phyloP scores from a whole-genome alignment of 495 filamentous ascomycete genomes.

The Annulohypoxylon maeteangense region DNA sequence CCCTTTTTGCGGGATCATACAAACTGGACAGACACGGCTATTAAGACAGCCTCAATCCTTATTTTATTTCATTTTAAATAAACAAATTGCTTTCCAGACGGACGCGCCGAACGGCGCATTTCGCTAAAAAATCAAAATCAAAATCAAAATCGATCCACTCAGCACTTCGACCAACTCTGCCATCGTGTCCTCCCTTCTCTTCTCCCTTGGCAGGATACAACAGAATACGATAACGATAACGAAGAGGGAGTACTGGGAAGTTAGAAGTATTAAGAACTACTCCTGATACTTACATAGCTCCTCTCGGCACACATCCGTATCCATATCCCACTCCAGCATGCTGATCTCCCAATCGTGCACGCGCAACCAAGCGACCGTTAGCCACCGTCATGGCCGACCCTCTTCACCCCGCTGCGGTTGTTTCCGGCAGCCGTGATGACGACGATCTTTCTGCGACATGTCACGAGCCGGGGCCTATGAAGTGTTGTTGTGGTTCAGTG shows the following conservation, averaged over 20 bases:
- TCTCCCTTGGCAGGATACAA: slow-evolving; percentile 12
- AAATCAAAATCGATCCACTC: slow-evolving; percentile 18
- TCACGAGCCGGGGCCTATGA: slow-evolving; percentile 39
- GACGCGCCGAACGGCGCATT: slow-evolving; percentile 21
- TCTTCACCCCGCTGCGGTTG: slow-evolving; percentile 25
- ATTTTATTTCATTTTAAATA: too few species aligned
- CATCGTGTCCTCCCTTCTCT: background rate
- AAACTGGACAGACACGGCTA: slow-evolving; percentile 6
- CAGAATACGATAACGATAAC: background rate
- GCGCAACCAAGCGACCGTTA: slow-evolving; percentile 33
- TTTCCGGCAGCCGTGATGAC: slow-evolving; percentile 30
- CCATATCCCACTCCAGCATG: slow-evolving; percentile 35
- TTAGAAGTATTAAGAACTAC: too few species aligned
- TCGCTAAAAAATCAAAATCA: too few species aligned
- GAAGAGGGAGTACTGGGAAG: too few species aligned
- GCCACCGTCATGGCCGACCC: slow-evolving; percentile 44
- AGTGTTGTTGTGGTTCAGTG: slow-evolving; percentile 85
- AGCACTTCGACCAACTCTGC: background rate
- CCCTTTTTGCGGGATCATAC: slow-evolving; percentile 10
- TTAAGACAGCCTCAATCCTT: slow-evolving; percentile 20
- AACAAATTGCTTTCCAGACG: slow-evolving; percentile 7
- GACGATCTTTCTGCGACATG: slow-evolving; percentile 23
- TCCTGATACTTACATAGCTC: slow-evolving; percentile 13
- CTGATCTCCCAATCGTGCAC: slow-evolving; percentile 37
- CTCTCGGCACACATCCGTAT: slow-evolving; percentile 22